Base-by-base conservation (phyloP, 768 basidiomycete genomes). In the Phlebiopsis flavidoalba region DNA sequence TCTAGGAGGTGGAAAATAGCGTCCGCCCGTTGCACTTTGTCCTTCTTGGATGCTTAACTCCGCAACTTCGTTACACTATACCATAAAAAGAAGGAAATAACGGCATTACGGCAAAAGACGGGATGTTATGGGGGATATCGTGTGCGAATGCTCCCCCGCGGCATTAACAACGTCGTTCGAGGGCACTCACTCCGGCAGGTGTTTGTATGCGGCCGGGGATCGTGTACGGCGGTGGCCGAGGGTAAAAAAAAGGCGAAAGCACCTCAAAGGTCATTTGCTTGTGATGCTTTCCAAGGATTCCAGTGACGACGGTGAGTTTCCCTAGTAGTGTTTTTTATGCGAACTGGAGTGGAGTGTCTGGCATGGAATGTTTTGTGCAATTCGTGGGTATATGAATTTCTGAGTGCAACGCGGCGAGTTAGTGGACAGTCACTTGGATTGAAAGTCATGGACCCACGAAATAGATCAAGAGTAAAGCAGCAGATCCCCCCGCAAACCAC, bases 321-420 rank as follows among this genome's bases (percentile, higher is more conserved):
- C 73, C 68, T 19, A 91, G 68, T 15, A 91, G 80, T 0, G 74
- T 70, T 19, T 80, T 74, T 53, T 89, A 65, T 91, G 87, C 6
- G 75, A n/a, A 68, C 57, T 76, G 81, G 52, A 93, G 71, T 8
- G 87, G n/a, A 81, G 57, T 76, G 77, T 35, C 89, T 83, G 8
- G 90, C 89, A 31, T 81, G 70, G 26, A 78, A 79, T 1, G 87
- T 83, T n/a, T 52, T 75, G 79, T 1, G 80, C 70, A 11, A 93
- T 79, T 35, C 83, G 83, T 4, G 90, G 90, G 24, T 90, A 80
- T 22, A 93, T 74, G 66, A 85, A 83, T 37, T 83, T 82, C 90
- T 92, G 61, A 55, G 37, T 10, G 43, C 17, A 55, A 31, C 6
- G 12, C 3, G 52, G 1, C 19, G 33, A n/a, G 55, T 56, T 12